Evolutionary conservation across 176 grass and related monocot genomes (phyloP), one percentile per base, ranked within the genome.

Genomic region (Carex kokanica): DNA sequence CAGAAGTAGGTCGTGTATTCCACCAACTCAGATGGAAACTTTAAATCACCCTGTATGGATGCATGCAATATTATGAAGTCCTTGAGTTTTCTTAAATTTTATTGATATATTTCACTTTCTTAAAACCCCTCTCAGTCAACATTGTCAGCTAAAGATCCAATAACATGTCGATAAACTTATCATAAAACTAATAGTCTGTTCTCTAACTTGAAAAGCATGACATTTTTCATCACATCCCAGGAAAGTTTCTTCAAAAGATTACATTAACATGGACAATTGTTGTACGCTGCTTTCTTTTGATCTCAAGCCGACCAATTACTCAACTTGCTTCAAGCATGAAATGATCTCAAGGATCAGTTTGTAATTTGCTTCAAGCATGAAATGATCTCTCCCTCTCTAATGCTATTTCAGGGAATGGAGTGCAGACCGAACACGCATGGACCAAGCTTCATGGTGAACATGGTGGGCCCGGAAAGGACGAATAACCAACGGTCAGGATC

Each of bases 381-480:
- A 78, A 34, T 56, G n/a, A 75, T 54, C 45, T 85, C 20, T 8
- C 38, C 82, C 24, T 4, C 18, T 86, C 31, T 63, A 62, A 38
- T 88, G 65, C 57, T 86, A 74, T 64, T 77, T 16, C 86, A 99
- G 97, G 93, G 97, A 66, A 96, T 99, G 93, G 89, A 86, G 87
- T 99, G 97, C 88, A 96, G 87, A 75, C 91, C 97, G 54, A 99
- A 99, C 83, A 99, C 97, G 72, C 97, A 99, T 31, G 87, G 93
- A 17, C 97, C 97, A 74, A 96, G 88, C 63, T 99, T 99, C 83
- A 93, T 92, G 90, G 97, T 99, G 66, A 99, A 96, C 88, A 96
- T 99, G 97, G 89, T 99, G 71, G 91, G 90, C 6, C 61, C 91
- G 21, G 93, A 99, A 34, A 92, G 85, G 89, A 88, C 88, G 78